Evolutionary conservation across 208 protist genomes (phyloP), one percentile per base, ranked within the genome.

Genomic region (Acanthamoeba sp.): DNA sequence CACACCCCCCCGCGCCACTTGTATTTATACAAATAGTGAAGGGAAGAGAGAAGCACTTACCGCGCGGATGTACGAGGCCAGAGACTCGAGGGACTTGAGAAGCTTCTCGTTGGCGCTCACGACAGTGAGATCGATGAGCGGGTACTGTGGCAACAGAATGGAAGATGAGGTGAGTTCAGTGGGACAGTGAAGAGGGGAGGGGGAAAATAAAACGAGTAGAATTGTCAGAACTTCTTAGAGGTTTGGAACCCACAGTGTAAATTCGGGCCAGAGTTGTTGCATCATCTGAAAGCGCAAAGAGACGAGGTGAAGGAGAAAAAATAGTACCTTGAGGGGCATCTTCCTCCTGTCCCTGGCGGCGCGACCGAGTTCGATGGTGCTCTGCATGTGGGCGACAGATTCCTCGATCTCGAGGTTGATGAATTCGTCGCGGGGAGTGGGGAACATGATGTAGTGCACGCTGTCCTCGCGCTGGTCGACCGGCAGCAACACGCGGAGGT

Each of bases 381-480:
- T 64, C 95, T 98, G 97, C 98, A 99, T 98, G 36, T n/a, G n/a
- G 5, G 38, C 78, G 5, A 99, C 95, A 34, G 66, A 87, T 14
- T 88, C 22, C 95, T 97, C 95, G 62, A 98, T 97, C 29, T 89
- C 50, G 84, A 97, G 96, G 94, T 99, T 97, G 76, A 95, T 55
- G 64, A 97, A 95, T 48, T 94, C 78, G 38, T 82, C 76, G 92
- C 99, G 95, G 57, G 97, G 96, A 42, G 98, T 96, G 59, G 98
- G 98, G 50, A 99, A 96, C 96, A 99, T 97, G 45, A 98, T 95
- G 96, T 99, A 99, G 95, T 99, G 98, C 55, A 99, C 98, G 5
- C 97, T 97, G 38, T 94, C 96, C 76, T 98, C 96, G 84, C 97
- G 97, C 69, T 99, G 94, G 12, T 96, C 96, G 9, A 94, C 93